Conservation (phyloP, 2,329 filamentous ascomycete genomes). For the Cladorrhinum sp. region DNA sequence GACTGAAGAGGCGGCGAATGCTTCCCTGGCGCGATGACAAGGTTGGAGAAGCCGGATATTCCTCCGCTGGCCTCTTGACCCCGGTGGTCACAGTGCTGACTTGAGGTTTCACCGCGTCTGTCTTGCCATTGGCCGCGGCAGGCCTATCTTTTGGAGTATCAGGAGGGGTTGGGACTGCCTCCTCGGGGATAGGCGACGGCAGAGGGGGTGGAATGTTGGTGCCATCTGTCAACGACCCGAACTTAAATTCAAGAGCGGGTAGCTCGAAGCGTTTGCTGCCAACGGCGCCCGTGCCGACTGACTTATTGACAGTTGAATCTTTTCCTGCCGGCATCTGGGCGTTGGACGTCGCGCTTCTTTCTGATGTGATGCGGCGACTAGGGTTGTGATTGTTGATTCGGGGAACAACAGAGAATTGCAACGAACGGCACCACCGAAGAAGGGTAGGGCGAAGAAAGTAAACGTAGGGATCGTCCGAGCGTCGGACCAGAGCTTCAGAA, state of each 20-base stretch:
- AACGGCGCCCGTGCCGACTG: constrained; percentile 9
- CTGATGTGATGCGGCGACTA: not conserved
- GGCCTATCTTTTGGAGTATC: constrained; percentile 30
- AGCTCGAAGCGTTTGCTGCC: constrained; percentile 48
- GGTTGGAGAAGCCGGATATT: constrained; percentile 51
- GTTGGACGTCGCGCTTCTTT: not conserved
- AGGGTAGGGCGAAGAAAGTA: not conserved
- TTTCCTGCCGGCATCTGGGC: constrained; percentile 31
- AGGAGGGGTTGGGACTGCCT: constrained; percentile 40
- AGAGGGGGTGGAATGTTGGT: constrained; percentile 59
- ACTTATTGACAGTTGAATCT: constrained; percentile 23
- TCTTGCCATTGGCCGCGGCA: constrained; percentile 41
- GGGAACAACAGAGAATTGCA: not conserved
- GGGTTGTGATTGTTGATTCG: constrained; percentile 1
- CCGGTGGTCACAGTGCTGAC: constrained; percentile 35
- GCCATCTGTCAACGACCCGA: constrained; percentile 58
- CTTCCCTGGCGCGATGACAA: constrained; percentile 52
- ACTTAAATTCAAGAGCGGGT: constrained; percentile 57
- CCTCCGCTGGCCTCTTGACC: constrained; percentile 50
- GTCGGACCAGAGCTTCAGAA: constrained; percentile 3
- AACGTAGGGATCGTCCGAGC: constrained; percentile 15
- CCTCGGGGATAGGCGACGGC: constrained; percentile 52
- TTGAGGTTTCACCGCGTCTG: constrained; percentile 28
- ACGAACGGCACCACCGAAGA: not conserved
- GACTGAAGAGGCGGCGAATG: constrained; percentile 57